phyloP scores from a whole-genome alignment of 2,329 filamentous ascomycete species.

The Ophiostoma sp. region DNA sequence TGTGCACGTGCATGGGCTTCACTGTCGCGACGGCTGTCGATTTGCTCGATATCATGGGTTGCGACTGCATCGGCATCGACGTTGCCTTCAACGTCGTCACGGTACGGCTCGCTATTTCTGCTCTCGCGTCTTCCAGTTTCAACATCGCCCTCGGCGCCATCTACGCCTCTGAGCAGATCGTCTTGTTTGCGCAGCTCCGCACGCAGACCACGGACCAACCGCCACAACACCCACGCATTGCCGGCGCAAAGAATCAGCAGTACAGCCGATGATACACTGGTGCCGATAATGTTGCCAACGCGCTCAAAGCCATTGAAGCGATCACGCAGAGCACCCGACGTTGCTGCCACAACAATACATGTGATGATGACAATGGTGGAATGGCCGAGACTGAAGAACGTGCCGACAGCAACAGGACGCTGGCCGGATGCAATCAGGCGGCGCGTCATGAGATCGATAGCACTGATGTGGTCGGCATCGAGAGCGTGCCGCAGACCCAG shows the following conservation, averaged over 20 bases:
- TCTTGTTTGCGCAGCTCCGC: constrained; percentile 48
- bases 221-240: constrained; percentile 80
- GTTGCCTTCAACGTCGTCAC: background rate
- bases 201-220: constrained; percentile 63
- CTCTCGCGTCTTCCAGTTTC: constrained; percentile 26
- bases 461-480: constrained; percentile 82
- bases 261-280: constrained; percentile 76
- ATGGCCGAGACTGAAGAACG: constrained; percentile 89
- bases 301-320: constrained; percentile 74
- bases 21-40: background rate
- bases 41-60: constrained; percentile 19
- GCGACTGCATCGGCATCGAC: constrained; percentile 21
- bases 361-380: constrained; percentile 89
- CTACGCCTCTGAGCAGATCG: constrained; percentile 28
- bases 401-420: constrained; percentile 83
- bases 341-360: constrained; percentile 86
- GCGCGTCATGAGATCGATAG: constrained; percentile 92
- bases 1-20: background rate
- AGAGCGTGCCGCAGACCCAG: constrained; percentile 90
- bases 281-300: constrained; percentile 84
- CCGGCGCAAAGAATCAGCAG: constrained; percentile 75
- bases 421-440: constrained; percentile 81
- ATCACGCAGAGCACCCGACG: constrained; percentile 72
- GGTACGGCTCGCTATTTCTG: constrained; percentile 1
- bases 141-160: constrained; percentile 29